Base-by-base conservation (phyloP, 495 filamentous ascomycete genomes). In the Penicillium fimorum region DNA sequence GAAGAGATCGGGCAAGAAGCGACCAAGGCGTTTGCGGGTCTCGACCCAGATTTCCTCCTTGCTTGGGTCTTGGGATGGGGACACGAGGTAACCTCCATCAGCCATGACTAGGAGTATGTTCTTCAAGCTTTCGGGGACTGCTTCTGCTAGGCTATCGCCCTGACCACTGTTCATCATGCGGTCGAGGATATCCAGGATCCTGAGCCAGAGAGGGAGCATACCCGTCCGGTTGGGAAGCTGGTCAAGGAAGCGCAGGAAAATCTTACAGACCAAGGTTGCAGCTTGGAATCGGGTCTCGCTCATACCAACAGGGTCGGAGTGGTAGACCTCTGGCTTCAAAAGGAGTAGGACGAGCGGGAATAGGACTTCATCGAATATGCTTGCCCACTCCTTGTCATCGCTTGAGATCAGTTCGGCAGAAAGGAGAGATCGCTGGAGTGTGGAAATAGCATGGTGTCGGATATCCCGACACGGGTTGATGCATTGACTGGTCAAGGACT, bases 41-140 rank as follows among this genome's bases (percentile, higher is more conserved):
- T 79, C 79, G 9, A 71, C 69, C 72, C 83, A 88, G 17, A 78
- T 83, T 76, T 66, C 68, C 60, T 68, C 71, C 50, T 76, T 80
- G 67, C 65, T 73, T 9, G 72, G 53, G 45, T 77, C 71, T 56
- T 75, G 68, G 8, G 69, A 65, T 32, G 84, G 84, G 6, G 91
- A 87, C 0, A 90, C 85, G 7, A 99, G 82, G 61, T 90, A 92
- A 29, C 90, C 92, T 38, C 87, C 91, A 66, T 84, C 91, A 2
- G 90, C 84, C 94, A 99, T 97, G 61, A 99, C 93, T 13, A 97
- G 80, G 13, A 99, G 78, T 50, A 97, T 91, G 58, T 99, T 99
- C 73, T 97, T 99, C 57, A 99, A 75, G 61, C 88, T 91, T 68
- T 99, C 95, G 5, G 92, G 90, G 4, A 99, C 90, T 29, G 94